Evolutionary conservation across 73 alveolate species (phyloP).

Genomic region (Paramecium sonneborni): DNA sequence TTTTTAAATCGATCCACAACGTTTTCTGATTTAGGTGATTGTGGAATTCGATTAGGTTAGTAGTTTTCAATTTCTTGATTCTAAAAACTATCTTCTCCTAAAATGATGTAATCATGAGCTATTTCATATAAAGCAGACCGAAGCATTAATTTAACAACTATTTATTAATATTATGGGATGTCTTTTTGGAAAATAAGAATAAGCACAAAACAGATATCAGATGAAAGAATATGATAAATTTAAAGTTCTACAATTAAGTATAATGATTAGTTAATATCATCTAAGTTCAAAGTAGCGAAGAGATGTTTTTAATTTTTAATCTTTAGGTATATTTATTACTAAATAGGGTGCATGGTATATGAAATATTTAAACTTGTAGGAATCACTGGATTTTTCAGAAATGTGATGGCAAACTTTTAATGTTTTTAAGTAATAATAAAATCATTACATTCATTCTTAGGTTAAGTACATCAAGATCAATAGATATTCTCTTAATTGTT

Average conservation of each 20-base stretch:
- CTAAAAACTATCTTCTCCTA: conserved; percentile 12
- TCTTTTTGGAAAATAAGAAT: conserved; percentile 33
- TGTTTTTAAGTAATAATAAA: neutral
- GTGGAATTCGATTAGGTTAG: neutral
- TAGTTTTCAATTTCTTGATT: neutral
- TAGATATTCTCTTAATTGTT: neutral
- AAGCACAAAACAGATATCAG: conserved; percentile 15
- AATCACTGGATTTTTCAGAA: conserved; percentile 9
- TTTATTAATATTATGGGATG: conserved; percentile 47
- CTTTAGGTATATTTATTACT: neutral
- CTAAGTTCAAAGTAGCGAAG: conserved; percentile 18
- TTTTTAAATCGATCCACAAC: neutral
- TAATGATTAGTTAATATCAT: neutral
- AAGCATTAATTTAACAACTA: conserved; percentile 51
- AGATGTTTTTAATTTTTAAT: neutral
- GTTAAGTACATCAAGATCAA: neutral
- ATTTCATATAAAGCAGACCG: conserved; percentile 19
- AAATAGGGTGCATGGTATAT: conserved; percentile 43
- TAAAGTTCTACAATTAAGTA: conserved; percentile 21
- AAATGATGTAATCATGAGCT: conserved; percentile 15
- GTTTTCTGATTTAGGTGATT: neutral
- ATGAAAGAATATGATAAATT: conserved; percentile 22
- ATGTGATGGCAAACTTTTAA: conserved; percentile 8
- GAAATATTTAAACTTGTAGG: conserved; percentile 4
- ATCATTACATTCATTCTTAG: neutral